Conservation (phyloP, 225 moss, liverwort and hornwort species). For the Anthoceros angustus region DNA sequence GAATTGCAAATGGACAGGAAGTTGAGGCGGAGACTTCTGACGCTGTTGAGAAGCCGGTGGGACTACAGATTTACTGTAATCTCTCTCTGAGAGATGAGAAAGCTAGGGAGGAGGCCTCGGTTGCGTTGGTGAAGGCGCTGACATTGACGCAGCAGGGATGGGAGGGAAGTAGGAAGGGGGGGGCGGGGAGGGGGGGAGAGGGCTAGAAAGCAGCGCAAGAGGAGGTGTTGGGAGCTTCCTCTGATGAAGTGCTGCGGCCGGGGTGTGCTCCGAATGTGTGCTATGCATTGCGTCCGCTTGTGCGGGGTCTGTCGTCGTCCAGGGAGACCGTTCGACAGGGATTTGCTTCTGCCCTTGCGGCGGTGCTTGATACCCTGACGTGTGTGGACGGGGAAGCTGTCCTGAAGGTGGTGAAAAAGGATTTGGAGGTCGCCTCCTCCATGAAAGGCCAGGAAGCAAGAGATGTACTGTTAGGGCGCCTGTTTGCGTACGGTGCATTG, state of each 20-base stretch:
- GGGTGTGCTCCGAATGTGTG: constrained; percentile 74
- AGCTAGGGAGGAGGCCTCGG: constrained; percentile 63
- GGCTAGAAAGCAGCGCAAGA: constrained; percentile 19
- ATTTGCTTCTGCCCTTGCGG: constrained; percentile 65
- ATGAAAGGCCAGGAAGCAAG: constrained; percentile 93
- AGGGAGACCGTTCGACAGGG: constrained; percentile 94
- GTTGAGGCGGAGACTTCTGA: no score
- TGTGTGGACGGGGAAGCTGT: constrained; percentile 47
- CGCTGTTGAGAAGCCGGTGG: constrained; percentile 18
- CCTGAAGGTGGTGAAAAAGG: constrained; percentile 44
- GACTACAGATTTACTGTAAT: constrained; percentile 94
- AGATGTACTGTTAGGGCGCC: constrained; percentile 66
- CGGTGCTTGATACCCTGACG: constrained; percentile 44
- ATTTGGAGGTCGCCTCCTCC: constrained; percentile 60
- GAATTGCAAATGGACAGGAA: no score
- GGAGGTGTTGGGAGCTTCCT: constrained; percentile 53
- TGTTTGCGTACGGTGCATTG: constrained; percentile 80
- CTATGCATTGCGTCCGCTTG: constrained; percentile 72
- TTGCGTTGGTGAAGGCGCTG: constrained; percentile 64
- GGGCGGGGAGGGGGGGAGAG: neutral
- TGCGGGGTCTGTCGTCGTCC: constrained; percentile 84
- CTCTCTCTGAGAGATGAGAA: constrained; percentile 39
- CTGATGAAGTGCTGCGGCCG: constrained; percentile 39
- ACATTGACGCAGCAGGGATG: constrained; percentile 37
- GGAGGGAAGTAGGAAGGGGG: constrained; percentile 18